Conservation (phyloP, 306 rosid genomes). For the Argentina anserina region DNA sequence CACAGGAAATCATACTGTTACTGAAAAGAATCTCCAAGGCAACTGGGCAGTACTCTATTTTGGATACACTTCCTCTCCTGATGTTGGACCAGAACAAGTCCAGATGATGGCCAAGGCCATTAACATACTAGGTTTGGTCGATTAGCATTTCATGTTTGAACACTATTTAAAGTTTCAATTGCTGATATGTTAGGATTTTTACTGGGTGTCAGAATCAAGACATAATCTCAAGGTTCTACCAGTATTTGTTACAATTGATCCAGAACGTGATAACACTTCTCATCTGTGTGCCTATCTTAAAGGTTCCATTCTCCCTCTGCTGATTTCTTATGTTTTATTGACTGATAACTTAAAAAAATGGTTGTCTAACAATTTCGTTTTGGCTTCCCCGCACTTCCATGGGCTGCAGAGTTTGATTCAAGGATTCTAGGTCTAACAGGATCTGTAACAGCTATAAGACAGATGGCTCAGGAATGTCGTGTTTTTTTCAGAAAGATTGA, state of each 20-base stretch:
- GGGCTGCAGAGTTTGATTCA: conserved; percentile 67
- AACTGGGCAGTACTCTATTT: conserved; percentile 88
- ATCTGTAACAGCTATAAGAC: conserved; percentile 66
- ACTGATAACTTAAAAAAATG: background rate
- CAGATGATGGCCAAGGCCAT: conserved; percentile 58
- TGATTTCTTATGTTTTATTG: background rate
- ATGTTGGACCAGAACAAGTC: conserved; percentile 83
- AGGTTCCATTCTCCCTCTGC: conserved; percentile 47
- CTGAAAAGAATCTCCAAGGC: conserved; percentile 57
- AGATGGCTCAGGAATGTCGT: conserved; percentile 88
- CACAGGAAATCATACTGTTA: conserved; percentile 53
- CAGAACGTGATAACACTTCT: conserved; percentile 78
- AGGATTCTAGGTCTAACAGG: conserved; percentile 81
- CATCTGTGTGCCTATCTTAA: conserved; percentile 77
- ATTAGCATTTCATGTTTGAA: conserved; percentile 8
- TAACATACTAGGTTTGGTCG: conserved; percentile 57
- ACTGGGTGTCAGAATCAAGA: conserved; percentile 48
- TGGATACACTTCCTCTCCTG: conserved; percentile 93
- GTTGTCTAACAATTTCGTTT: background rate
- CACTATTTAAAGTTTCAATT: conserved; percentile 14
- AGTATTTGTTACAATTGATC: conserved; percentile 85
- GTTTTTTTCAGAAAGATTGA: conserved; percentile 70
- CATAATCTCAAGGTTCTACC: conserved; percentile 56
- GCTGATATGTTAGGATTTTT: conserved; percentile 20
- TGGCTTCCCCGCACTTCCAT: conserved; percentile 12